Evolutionary conservation across 495 filamentous ascomycete species (phyloP).

Genomic region (Aspergillus haitiensis): DNA sequence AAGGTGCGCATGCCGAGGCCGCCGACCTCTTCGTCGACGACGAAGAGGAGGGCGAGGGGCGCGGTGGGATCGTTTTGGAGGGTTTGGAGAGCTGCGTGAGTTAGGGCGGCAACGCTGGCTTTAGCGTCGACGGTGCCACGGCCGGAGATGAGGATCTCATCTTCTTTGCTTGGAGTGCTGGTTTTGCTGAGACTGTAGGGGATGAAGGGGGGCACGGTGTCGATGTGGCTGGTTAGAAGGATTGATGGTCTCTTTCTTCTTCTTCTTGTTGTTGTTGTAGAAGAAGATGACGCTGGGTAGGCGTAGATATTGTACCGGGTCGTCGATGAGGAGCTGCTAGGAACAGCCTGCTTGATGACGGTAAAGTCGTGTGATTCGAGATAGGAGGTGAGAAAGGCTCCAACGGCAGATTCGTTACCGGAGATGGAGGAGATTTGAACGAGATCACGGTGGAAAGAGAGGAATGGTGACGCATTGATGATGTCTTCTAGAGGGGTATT

Average conservation of each 20-base stretch:
- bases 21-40: slow-evolving; percentile 80
- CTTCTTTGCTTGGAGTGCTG: slow-evolving; percentile 17
- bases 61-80: slow-evolving; percentile 43
- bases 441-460: slow-evolving; percentile 74
- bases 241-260: slow-evolving; percentile 48
- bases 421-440: slow-evolving; percentile 74
- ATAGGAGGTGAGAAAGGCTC: slow-evolving; percentile 65
- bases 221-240: slow-evolving; percentile 76
- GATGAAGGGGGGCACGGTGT: slow-evolving; percentile 69
- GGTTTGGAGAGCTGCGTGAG: slow-evolving; percentile 65
- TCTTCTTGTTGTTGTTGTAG: slow-evolving; percentile 6
- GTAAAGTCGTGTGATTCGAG: slow-evolving; percentile 65
- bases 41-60: slow-evolving; percentile 74
- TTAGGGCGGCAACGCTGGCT: slow-evolving; percentile 77
- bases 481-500: slow-evolving; percentile 26
- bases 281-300: slow-evolving; percentile 57
- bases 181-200: slow-evolving; percentile 41
- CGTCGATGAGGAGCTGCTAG: slow-evolving; percentile 26
- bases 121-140: slow-evolving; percentile 91
- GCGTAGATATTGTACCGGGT: slow-evolving; percentile 77
- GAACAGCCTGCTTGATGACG: slow-evolving; percentile 61
- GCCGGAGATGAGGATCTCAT: slow-evolving; percentile 56
- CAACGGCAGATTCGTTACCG: slow-evolving; percentile 68
- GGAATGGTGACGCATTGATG: slow-evolving; percentile 53
- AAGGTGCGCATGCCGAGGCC: slow-evolving; percentile 80